Conservation (phyloP, 1,284 basidiomycete genomes). For the Sporisorium scitamineum region DNA sequence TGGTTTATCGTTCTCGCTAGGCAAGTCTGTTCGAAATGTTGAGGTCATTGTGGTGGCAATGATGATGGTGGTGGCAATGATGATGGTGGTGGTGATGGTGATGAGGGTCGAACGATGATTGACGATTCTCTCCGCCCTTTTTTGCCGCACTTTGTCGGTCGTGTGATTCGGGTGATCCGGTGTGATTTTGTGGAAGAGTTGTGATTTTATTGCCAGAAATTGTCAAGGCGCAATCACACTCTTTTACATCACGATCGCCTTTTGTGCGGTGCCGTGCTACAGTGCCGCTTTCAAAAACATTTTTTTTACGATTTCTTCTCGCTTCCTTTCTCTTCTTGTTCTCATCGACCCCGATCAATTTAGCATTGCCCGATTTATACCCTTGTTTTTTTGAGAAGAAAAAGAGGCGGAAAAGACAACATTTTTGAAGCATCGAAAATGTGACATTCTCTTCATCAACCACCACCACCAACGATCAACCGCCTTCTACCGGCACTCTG, state of each 20-base stretch:
- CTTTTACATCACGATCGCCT: no score
- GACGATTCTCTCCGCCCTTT: no score
- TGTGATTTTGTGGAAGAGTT: no score
- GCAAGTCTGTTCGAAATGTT: slow-evolving; percentile 21
- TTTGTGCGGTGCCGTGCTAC: not conserved
- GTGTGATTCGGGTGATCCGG: slow-evolving; percentile 23
- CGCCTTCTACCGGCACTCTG: no score
- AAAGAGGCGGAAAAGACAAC: no score
- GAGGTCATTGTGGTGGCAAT: slow-evolving; percentile 23
- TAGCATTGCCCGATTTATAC: no score
- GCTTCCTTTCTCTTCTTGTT: slow-evolving; percentile 11
- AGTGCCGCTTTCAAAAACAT: slow-evolving; percentile 6
- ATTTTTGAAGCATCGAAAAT: no score
- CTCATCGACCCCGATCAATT: not conserved
- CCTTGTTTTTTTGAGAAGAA: not conserved
- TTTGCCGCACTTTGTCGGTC: slow-evolving; percentile 5
- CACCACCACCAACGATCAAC: not conserved
- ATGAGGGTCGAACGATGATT: not conserved
- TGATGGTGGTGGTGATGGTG: not conserved
- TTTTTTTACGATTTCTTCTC: slow-evolving; percentile 13
- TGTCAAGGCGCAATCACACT: not conserved
- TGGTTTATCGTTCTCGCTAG: not conserved
- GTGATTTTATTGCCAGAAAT: no score
- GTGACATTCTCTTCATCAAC: not conserved
- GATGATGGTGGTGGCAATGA: not conserved